Base-by-base conservation (phyloP, 441 rosid genomes). In the Pelargonium cotyledonis region DNA sequence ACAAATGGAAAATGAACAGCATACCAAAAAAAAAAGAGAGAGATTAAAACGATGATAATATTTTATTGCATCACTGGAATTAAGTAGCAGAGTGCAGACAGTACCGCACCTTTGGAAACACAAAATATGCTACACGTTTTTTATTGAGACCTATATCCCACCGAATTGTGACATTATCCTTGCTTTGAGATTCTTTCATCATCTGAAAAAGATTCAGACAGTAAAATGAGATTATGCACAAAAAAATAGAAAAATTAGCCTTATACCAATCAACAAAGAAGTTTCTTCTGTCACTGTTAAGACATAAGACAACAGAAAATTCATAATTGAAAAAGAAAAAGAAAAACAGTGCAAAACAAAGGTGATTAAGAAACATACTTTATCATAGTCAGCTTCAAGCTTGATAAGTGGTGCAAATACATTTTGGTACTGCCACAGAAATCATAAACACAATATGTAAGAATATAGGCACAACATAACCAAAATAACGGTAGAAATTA, bases 181-280 rank as follows among this genome's bases (percentile, higher is more conserved):
- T 95, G 90, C 99, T 92, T 80, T 95, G 99, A 71, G 99, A 95
- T 81, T 95, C 99, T 88, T 95, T 95, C 99, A 95, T 95, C 96
- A 89, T 89, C 99, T 95, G 68, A 83, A 47, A 1, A 73, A 60
- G 71, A 71, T 65, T 15, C 18, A 71, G 57, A 68, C 10, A 18
- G 60, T 69, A 62, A 82, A 78, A 78, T 66, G 15, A 8, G 53
- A 47, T 10, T 47, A 51, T 2, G 12, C 57, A 68, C 1, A 19
- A 51, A 6, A 44, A 66, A 46, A 44, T 14, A 61, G 19, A 18
- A 7, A 62, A 58, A 5, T 66, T 46, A 41, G 26, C 29, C 60
- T 21, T 12, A 67, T 44, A 15, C 18, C 63, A 10, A 57, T 18
- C 63, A 47, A 47, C 11, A 57, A 19, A 10, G 19, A 57, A 3